These are phyloP conservation scores for Omphalotus olearius DNA, from an alignment of 1,284 basidiomycete genomes.

Conservation along the genomic window DNA sequence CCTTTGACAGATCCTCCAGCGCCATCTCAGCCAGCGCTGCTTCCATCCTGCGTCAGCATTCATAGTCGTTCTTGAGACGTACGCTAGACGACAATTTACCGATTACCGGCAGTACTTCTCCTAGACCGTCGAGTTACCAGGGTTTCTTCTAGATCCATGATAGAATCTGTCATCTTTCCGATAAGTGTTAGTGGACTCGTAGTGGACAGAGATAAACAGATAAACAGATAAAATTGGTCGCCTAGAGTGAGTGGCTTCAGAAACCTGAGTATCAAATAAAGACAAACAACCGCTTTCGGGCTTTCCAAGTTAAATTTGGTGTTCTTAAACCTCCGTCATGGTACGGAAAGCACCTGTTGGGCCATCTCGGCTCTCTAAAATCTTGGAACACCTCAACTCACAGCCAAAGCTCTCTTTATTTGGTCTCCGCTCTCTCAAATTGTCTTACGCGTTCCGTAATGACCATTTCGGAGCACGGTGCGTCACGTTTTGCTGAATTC, in stretches of 20 bases:
- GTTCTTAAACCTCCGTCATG: background rate
- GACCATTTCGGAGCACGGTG: conserved; percentile 72
- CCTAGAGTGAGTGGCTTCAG: too few species aligned
- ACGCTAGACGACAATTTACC: conserved; percentile 32
- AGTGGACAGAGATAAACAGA: too few species aligned
- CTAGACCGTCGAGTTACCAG: conserved; percentile 56
- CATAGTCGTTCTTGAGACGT: conserved; percentile 11
- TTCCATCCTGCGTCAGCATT: conserved; percentile 51
- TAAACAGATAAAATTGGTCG: too few species aligned
- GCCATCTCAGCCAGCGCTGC: conserved; percentile 69
- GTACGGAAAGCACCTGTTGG: conserved; percentile 27
- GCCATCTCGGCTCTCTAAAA: conserved; percentile 50
- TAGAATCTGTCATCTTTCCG: conserved; percentile 17
- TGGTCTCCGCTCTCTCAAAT: conserved; percentile 45
- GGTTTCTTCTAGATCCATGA: conserved; percentile 38
- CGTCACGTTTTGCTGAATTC: conserved; percentile 13
- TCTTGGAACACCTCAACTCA: conserved; percentile 48
- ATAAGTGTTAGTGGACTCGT: too few species aligned
- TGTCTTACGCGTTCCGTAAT: conserved; percentile 58
- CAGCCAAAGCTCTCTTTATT: conserved; percentile 52
- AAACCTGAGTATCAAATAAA: too few species aligned
- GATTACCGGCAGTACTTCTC: conserved; percentile 71
- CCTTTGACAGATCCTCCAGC: conserved; percentile 49
- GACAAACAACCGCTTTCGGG: too few species aligned
- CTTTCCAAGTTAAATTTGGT: too few species aligned